Conservation (phyloP, 345 rosid genomes). For the Bretschneidera sinensis region DNA sequence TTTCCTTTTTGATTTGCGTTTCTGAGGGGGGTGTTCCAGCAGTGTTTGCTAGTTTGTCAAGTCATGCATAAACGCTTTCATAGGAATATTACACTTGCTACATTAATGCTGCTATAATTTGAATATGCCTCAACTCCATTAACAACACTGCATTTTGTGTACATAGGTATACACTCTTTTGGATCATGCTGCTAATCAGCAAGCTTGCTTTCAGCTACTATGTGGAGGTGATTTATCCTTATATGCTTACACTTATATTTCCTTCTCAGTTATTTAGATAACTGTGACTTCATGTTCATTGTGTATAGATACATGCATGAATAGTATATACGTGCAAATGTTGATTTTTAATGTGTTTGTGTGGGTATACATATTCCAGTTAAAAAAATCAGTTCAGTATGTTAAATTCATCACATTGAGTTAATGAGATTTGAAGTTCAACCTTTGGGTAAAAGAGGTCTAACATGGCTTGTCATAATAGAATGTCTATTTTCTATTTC, state of each 20-base stretch:
- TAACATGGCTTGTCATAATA: no score
- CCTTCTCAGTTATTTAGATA: no score
- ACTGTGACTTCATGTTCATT: conserved; percentile 9
- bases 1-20: conserved; percentile 10
- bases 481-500: no score
- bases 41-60: background rate
- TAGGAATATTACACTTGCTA: conserved; percentile 2
- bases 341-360: no score
- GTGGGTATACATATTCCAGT: no score
- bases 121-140: conserved; percentile 1
- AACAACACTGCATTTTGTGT: conserved; percentile 15
- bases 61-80: conserved; percentile 1
- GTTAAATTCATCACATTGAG: background rate
- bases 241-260: conserved; percentile 13
- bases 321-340: background rate
- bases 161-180: conserved; percentile 83
- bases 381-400: no score
- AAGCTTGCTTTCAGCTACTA: conserved; percentile 98
- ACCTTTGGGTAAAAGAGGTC: no score
- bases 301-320: background rate
- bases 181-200: conserved; percentile 86
- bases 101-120: conserved; percentile 6
- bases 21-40: background rate
- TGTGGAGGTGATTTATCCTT: conserved; percentile 63
- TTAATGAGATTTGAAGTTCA: no score